A percentile compares a stretch with the other conserved stretches of the same genome.
These are phyloP conservation scores for Wickerhamomyces hampshirensis DNA, from an alignment of 805 yeast species.

Conservation along the genomic window DNA sequence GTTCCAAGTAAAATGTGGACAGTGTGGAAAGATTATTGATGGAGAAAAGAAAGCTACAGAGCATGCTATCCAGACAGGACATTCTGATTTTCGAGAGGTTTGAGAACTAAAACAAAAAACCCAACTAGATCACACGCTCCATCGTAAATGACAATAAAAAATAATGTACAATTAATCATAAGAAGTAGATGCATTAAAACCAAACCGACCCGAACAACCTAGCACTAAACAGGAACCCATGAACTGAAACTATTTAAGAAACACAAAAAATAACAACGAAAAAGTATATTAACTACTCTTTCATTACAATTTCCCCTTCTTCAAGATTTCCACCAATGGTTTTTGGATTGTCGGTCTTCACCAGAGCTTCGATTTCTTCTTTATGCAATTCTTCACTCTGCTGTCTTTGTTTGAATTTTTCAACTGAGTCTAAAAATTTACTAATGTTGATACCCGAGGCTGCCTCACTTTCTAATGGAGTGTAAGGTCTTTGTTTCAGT, in stretches of 20 bases:
- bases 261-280: not conserved
- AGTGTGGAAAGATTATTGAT: conserved; percentile 44
- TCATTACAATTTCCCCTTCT: conserved; percentile 7
- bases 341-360: conserved; percentile 23
- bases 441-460: conserved; percentile 77
- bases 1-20: conserved; percentile 52
- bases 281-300: conserved; percentile 2
- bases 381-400: conserved; percentile 42
- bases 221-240: too few species aligned
- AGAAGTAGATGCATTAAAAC: not conserved
- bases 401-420: conserved; percentile 47
- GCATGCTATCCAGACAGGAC: conserved; percentile 63
- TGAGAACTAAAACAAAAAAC: too few species aligned
- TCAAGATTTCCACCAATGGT: conserved; percentile 22
- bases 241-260: too few species aligned
- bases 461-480: conserved; percentile 85
- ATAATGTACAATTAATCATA: not conserved
- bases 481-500: conserved; percentile 73
- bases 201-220: too few species aligned
- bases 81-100: conserved; percentile 52
- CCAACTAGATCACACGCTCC: too few species aligned
- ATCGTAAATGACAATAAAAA: too few species aligned
- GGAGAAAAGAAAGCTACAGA: conserved; percentile 63
- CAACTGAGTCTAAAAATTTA: conserved; percentile 60
- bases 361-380: conserved; percentile 33